A percentile compares a stretch with the other conserved stretches of the same genome.
These are phyloP conservation scores for Ustilago lituana DNA, from an alignment of 1,284 basidiomycete genomes.

Conservation along the genomic window DNA sequence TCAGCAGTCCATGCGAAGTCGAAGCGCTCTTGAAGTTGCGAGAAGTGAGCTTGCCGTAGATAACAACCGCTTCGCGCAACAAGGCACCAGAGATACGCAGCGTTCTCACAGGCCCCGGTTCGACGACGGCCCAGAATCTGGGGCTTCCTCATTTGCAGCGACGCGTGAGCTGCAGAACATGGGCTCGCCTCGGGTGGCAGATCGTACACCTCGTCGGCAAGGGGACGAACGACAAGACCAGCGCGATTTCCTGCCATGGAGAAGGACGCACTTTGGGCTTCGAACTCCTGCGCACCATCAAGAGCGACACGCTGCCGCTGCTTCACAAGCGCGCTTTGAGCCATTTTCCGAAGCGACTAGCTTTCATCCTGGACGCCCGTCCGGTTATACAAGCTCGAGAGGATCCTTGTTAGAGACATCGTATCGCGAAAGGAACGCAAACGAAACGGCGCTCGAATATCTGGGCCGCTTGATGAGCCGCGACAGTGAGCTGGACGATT, in stretches of 20 bases:
- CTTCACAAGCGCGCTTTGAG: conserved; percentile 15
- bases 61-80: conserved; percentile 9
- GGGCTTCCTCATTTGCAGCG: no score
- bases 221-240: background rate
- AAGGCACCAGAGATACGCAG: background rate
- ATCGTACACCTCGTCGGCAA: background rate
- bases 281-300: conserved; percentile 7
- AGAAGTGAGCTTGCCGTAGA: conserved; percentile 13
- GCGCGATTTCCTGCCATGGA: conserved; percentile 8
- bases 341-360: conserved; percentile 6
- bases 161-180: no score
- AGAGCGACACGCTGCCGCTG: conserved; percentile 4
- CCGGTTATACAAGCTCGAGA: background rate
- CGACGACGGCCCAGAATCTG: background rate
- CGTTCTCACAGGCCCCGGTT: background rate
- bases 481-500: conserved; percentile 38
- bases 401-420: background rate
- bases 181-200: background rate
- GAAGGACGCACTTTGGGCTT: conserved; percentile 21
- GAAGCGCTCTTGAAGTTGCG: no score
- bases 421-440: conserved; percentile 11
- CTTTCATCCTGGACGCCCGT: background rate
- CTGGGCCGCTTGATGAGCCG: conserved; percentile 39
- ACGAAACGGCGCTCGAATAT: conserved; percentile 41
- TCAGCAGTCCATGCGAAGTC: no score